A percentile compares a stretch with the other conserved stretches of the same genome.
Conservation (phyloP, 306 rosid genomes). For the Lagenaria siceraria region DNA sequence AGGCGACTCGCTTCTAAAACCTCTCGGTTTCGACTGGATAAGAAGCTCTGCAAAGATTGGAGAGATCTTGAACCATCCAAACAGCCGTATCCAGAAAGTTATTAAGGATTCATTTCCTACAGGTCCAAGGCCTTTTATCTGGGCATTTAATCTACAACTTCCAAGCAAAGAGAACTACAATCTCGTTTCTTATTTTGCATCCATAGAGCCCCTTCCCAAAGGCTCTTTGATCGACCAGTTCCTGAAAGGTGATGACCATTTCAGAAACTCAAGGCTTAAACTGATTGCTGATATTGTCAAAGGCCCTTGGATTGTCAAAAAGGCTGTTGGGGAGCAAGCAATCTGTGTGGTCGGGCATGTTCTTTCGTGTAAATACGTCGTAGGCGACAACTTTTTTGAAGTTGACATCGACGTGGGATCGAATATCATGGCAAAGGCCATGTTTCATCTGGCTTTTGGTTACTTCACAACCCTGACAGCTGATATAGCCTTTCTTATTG, state of each 20-base stretch:
- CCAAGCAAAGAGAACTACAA: conserved; percentile 67
- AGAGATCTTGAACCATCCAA: conserved; percentile 50
- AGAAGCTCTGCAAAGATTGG: conserved; percentile 57
- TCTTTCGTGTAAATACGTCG: conserved; percentile 45
- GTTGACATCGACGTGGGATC: conserved; percentile 89
- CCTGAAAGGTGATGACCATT: conserved; percentile 58
- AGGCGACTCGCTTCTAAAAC: conserved; percentile 58
- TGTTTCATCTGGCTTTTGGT: conserved; percentile 76
- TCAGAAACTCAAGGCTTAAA: conserved; percentile 73
- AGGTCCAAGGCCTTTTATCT: conserved; percentile 57
- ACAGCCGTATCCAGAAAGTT: conserved; percentile 41
- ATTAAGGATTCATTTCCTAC: conserved; percentile 47
- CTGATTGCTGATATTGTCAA: conserved; percentile 67
- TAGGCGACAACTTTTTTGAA: conserved; percentile 54
- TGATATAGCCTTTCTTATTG: conserved; percentile 80
- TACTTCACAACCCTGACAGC: conserved; percentile 58
- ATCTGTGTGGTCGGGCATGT: conserved; percentile 74
- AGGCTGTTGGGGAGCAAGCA: conserved; percentile 89
- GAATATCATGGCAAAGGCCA: conserved; percentile 77
- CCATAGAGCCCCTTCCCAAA: conserved; percentile 31
- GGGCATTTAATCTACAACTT: conserved; percentile 89
- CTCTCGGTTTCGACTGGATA: conserved; percentile 91
- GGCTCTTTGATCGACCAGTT: conserved; percentile 67
- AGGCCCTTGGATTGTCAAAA: conserved; percentile 89
- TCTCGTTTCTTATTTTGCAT: conserved; percentile 54